Percentiles rank a stretch among this genome's conserved stretches.
phyloP scores from a whole-genome alignment of 805 yeast genomes.

The Candida chilensis region DNA sequence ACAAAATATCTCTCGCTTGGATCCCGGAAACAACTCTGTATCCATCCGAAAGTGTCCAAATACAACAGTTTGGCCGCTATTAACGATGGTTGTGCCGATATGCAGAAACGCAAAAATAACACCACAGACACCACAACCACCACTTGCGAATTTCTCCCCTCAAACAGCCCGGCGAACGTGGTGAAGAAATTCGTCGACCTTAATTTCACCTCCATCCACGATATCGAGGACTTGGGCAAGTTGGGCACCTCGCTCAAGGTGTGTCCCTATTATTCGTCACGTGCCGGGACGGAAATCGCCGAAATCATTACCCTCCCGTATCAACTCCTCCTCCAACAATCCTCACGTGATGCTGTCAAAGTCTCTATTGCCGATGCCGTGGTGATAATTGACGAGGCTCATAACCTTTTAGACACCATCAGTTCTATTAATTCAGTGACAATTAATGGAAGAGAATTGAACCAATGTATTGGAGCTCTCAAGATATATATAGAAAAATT shows the following conservation, averaged over 20 bases:
- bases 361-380: constrained; percentile 55
- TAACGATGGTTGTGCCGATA: constrained; percentile 75
- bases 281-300: constrained; percentile 45
- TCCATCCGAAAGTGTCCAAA: constrained; percentile 51
- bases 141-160: too few relatives aligned
- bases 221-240: constrained; percentile 68
- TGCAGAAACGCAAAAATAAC: constrained; percentile 31
- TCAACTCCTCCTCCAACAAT: constrained; percentile 59
- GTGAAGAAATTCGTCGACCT: constrained; percentile 40
- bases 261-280: constrained; percentile 79
- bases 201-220: constrained; percentile 49
- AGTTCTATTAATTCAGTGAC: constrained; percentile 58
- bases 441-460: constrained; percentile 41
- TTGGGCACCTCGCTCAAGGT: constrained; percentile 48
- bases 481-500: constrained; percentile 51
- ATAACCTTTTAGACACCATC: constrained; percentile 74
- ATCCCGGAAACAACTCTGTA: constrained; percentile 79
- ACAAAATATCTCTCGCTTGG: constrained; percentile 68
- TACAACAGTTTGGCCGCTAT: constrained; percentile 42
- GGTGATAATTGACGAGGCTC: constrained; percentile 88
- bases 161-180: too few relatives aligned
- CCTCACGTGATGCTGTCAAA: constrained; percentile 49
- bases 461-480: constrained; percentile 35
- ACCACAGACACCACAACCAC: constrained; percentile 5
- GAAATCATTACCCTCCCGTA: constrained; percentile 85